Conservation (phyloP, 139 green algal species). For the Deuterostichococcus epilithicus region DNA sequence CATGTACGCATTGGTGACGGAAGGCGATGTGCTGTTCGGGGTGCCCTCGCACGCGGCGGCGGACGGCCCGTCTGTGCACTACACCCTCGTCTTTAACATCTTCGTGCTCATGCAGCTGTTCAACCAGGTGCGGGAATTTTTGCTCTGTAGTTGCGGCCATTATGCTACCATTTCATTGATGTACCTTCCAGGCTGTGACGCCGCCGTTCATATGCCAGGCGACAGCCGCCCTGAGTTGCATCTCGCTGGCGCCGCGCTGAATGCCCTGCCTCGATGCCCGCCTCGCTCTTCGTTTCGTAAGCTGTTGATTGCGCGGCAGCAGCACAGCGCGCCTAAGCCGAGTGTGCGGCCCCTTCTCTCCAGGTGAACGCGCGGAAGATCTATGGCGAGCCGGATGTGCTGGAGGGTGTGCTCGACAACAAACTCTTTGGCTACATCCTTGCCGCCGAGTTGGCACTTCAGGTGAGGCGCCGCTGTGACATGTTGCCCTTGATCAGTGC, state of each 20-base stretch:
- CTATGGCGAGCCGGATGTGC: constrained; percentile 54
- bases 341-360: neutral
- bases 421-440: constrained; percentile 67
- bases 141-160: too few relatives aligned
- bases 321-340: neutral
- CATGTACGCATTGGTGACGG: constrained; percentile 57
- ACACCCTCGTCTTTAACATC: constrained; percentile 84
- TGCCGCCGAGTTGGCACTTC: constrained; percentile 37
- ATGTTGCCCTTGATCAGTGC: neutral
- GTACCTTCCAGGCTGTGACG: too few relatives aligned
- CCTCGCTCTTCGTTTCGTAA: too few relatives aligned
- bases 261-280: too few relatives aligned
- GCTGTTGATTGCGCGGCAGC: too few relatives aligned
- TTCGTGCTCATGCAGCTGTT: constrained; percentile 80
- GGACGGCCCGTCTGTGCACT: constrained; percentile 28
- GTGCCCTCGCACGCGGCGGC: constrained; percentile 19
- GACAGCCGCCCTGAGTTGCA: too few relatives aligned
- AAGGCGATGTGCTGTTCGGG: constrained; percentile 33
- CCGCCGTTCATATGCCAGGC: too few relatives aligned
- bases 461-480: constrained; percentile 20
- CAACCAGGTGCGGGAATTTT: constrained; percentile 82
- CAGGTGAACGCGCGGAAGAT: constrained; percentile 81
- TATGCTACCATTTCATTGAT: neutral
- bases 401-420: constrained; percentile 55
- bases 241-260: too few relatives aligned